Evolutionary conservation across 2,329 filamentous ascomycete species (phyloP), one percentile per base, ranked within the genome.

Genomic region (Aciculosporium take): DNA sequence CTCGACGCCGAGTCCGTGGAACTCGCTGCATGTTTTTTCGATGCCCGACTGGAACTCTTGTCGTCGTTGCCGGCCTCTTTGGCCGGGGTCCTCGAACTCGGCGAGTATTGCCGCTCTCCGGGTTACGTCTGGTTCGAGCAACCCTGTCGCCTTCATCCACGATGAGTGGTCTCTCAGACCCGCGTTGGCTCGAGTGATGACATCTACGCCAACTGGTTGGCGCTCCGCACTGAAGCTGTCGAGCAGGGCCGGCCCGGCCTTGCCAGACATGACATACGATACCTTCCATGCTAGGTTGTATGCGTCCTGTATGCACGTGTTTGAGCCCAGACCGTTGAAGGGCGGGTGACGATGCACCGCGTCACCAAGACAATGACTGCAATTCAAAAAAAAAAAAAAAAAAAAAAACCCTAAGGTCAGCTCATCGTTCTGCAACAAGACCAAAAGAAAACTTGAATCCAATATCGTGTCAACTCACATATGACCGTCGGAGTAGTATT

Each of bases 321-420:
- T 77, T 23, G 65, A 69, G 2, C 73, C 72, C 1, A 76, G 62
- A 0, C 71, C 74, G 49, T 74, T 72, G 15, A 68, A 58, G 0
- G 74, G 73, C 0, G 74, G 72, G 50, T 77, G 73, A 1, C 72
- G 63, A 50, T 78, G 73, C 1, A 69, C 69, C 0, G 73, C 69
- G 45, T 78, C 74, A 8, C 74, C 72, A 5, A 77, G 57, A 45
- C 71, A 74, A 54, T 72, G 68, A 30, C 64, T 67, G 28, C 5
- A 8, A 21, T 7, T 13, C 13, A 12, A 32, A 18, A 32, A n/a
- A n/a, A n/a, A n/a, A n/a, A n/a, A n/a, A n/a, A n/a, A n/a, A n/a
- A n/a, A n/a, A n/a, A n/a, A n/a, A n/a, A n/a, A n/a, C n/a, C n/a
- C n/a, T n/a, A n/a, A n/a, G n/a, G 15, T 32, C 9, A 8, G 9